phyloP scores from a whole-genome alignment of 2,329 filamentous ascomycete species.

The Shiraia sp. region DNA sequence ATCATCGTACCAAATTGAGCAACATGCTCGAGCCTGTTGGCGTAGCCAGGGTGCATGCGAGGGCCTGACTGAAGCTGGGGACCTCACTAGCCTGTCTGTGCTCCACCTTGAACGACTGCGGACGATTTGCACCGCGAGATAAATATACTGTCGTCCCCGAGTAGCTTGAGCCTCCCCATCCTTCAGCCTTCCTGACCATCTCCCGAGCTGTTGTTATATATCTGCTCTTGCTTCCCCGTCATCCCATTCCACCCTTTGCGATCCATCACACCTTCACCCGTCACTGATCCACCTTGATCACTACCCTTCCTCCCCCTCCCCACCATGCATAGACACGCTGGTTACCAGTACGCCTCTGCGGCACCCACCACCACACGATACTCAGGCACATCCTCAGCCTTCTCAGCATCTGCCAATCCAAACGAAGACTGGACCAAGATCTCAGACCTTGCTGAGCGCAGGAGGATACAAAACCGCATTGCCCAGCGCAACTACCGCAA shows the following conservation, averaged over 20 bases:
- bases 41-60: slow-evolving; percentile 31
- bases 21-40: slow-evolving; percentile 25
- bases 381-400: slow-evolving; percentile 87
- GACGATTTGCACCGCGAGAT: slow-evolving; percentile 30
- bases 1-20: slow-evolving; percentile 29
- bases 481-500: slow-evolving; percentile 97
- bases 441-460: slow-evolving; percentile 90
- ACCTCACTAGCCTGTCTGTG: slow-evolving; percentile 33
- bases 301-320: slow-evolving; percentile 10
- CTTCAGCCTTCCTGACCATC: slow-evolving; percentile 19
- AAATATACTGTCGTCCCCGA: slow-evolving; percentile 35
- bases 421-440: slow-evolving; percentile 99
- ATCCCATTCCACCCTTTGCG: slow-evolving; percentile 8
- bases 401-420: slow-evolving; percentile 90
- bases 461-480: slow-evolving; percentile 96
- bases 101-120: slow-evolving; percentile 32
- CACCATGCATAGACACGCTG: slow-evolving; percentile 51
- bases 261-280: slow-evolving; percentile 25
- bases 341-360: slow-evolving; percentile 49
- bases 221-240: slow-evolving; percentile 12
- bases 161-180: slow-evolving; percentile 25
- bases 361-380: slow-evolving; percentile 59
- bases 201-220: slow-evolving; percentile 15
- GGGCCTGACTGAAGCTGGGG: slow-evolving; percentile 38
- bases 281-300: slow-evolving; percentile 13